A percentile compares a stretch with the other conserved stretches of the same genome.
Conservation (phyloP, 208 protist genomes). For the Leishmania gerbilli region DNA sequence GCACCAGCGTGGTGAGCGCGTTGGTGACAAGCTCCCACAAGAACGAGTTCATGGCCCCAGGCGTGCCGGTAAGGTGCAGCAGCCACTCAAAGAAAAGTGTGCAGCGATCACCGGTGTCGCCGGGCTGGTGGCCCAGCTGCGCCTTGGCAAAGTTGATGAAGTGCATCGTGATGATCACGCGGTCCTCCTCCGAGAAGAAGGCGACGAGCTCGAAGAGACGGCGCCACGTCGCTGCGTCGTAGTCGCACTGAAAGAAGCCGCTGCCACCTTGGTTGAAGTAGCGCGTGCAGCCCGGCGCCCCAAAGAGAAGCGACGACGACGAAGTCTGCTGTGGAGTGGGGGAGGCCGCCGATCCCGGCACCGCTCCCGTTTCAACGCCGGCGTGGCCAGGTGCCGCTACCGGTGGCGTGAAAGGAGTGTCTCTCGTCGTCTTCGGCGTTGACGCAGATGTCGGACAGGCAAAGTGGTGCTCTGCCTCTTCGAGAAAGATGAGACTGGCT, state of each 20-base stretch:
- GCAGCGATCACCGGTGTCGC: slow-evolving; percentile 47
- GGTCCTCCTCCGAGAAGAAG: slow-evolving; percentile 57
- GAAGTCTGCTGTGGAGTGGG: not conserved
- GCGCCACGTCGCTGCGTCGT: slow-evolving; percentile 62
- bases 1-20: slow-evolving; percentile 42
- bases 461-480: slow-evolving; percentile 18
- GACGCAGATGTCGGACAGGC: not conserved
- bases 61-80: slow-evolving; percentile 38
- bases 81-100: slow-evolving; percentile 71
- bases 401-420: not conserved
- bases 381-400: not conserved
- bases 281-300: not conserved
- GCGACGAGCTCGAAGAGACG: slow-evolving; percentile 55
- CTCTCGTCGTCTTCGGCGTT: not conserved
- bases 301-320: not conserved
- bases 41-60: slow-evolving; percentile 46
- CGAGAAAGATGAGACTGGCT: slow-evolving; percentile 20
- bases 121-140: slow-evolving; percentile 56
- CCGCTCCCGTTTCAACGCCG: not conserved
- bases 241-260: slow-evolving; percentile 65
- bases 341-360: no score
- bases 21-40: slow-evolving; percentile 61
- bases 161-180: slow-evolving; percentile 59
- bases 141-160: slow-evolving; percentile 45
- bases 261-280: slow-evolving; percentile 66